Evolutionary conservation across 352 stramenopile genomes (phyloP), one percentile per base, ranked within the genome.

Genomic region (Phytophthora sojae): DNA sequence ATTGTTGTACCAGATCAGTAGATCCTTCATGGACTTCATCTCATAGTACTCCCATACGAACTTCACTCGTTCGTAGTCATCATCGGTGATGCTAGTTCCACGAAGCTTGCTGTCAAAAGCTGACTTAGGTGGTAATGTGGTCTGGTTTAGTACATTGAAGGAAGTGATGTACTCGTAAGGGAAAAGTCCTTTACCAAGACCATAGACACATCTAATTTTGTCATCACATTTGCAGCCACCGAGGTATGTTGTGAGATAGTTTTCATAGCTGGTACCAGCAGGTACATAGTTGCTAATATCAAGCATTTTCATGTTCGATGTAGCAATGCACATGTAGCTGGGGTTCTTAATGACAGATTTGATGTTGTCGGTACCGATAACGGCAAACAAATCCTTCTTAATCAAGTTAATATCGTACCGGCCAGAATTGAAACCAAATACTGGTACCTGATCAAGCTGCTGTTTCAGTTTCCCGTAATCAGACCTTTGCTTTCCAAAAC

Each of bases 1-100:
- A 47, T 63, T 56, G 44, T 63, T 63, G 42, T 63, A 63, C 57
- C 57, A 63, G 30, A 55, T 29, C 4, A 82, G 55, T 42, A 82
- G 45, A 47, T 82, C 71, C 32, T 78, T 75, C 49, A 80, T 54
- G 0, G 45, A 54, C 17, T 82, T 77, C 75, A 80, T 82, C 4
- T 66, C 35, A 57, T 21, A 21, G 12, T 49, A 1, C 12, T 21
- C 15, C 17, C 14, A 19, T 2, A 49, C 14, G 12, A 49, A 17
- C 6, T 19, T 8, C 15, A 49, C 42, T 9, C 42, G 42, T 8
- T 49, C 12, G 6, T 39, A 39, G 7, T 39, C 32, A 49, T 49
- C 42, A 1, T 9, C 2, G 14, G 0, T 47, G 39, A 47, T 47
- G 12, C 15, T 49, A 19, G 15, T 49, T 49, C 42, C 42, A 21